Evolutionary conservation across 805 yeast species (phyloP), one percentile per base, ranked within the genome.

Genomic region (Kodamaea kakaduensis): DNA sequence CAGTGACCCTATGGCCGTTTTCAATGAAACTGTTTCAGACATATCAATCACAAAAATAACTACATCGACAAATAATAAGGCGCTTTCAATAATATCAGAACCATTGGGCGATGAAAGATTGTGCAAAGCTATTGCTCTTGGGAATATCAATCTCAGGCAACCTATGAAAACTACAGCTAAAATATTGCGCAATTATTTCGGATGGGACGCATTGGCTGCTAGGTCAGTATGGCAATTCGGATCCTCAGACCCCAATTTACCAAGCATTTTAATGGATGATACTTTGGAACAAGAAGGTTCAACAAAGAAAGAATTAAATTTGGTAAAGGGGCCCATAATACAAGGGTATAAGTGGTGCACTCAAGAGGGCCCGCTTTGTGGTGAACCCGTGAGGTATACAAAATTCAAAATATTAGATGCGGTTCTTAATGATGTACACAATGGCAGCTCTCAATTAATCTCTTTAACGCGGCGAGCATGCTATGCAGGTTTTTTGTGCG

Each of bases 341-440:
- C 81, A 80, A 45, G 98, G 97, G 0, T 93, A 90, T 59, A 71
- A 74, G 47, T 84, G 95, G 93, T 81, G 83, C 2, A 68, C 75
- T 0, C 68, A 77, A 37, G 95, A 85, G 48, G 98, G 98, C 0
- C 98, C 99, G 0, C 63, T 93, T n/a, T 78, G 94, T 42, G 95
- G 84, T 41, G 96, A 87, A 52, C 81, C 84, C 0, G 67, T 93
- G 5, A 62, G 84, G 35, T 73, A 79, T 36, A 76, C 81, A 5
- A 78, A 75, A 43, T 87, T 93, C 57, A 76, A 77, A 37, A 69
- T 93, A 25, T 66, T 86, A 31, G 85, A 80, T 38, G 74, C 77
- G 0, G 60, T 63, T 0, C 49, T 84, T 3, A 69, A 81, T 5
- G 61, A 67, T 4, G 46, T 69, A 2, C 75, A 71, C 25, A 59